Evolutionary conservation across 371 early-diverging fungal species (phyloP).

Genomic region (Blastocladiella emersonii): DNA sequence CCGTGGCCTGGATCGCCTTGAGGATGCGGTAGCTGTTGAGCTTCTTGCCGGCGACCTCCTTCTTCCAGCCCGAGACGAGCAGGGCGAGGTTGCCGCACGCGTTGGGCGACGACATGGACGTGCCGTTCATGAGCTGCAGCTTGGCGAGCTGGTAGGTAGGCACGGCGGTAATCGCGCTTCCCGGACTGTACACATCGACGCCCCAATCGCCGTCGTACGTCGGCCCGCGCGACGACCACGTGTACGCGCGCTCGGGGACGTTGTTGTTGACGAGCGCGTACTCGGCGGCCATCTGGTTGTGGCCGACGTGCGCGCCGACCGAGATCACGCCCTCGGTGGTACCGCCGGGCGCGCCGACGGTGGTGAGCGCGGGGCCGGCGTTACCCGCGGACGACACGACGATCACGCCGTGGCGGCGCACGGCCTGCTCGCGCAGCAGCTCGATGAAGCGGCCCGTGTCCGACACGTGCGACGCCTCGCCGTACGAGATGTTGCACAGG

Average conservation of each 20-base stretch:
- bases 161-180: constrained; percentile 80
- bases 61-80: constrained; percentile 66
- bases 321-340: constrained; percentile 56
- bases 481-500: constrained; percentile 92
- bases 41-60: constrained; percentile 22
- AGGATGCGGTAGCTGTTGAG: constrained; percentile 48
- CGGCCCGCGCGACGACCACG: constrained; percentile 86
- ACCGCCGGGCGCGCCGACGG: constrained; percentile 80
- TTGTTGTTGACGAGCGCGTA: constrained; percentile 58
- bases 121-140: constrained; percentile 78
- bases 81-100: constrained; percentile 71
- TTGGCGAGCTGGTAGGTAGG: constrained; percentile 71
- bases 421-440: constrained; percentile 60
- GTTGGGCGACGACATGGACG: constrained; percentile 64
- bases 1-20: constrained; percentile 57
- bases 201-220: constrained; percentile 71
- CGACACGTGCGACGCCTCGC: constrained; percentile 61
- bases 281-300: constrained; percentile 73
- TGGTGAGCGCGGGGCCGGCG: constrained; percentile 74
- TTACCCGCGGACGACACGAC: constrained; percentile 87
- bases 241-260: constrained; percentile 61
- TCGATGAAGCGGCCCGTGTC: constrained; percentile 68
- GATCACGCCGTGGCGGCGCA: constrained; percentile 65
- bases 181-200: constrained; percentile 77
- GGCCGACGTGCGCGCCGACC: constrained; percentile 84